Evolutionary conservation across 805 yeast genomes (phyloP).

Genomic region (Hanseniaspora occidentalis): DNA sequence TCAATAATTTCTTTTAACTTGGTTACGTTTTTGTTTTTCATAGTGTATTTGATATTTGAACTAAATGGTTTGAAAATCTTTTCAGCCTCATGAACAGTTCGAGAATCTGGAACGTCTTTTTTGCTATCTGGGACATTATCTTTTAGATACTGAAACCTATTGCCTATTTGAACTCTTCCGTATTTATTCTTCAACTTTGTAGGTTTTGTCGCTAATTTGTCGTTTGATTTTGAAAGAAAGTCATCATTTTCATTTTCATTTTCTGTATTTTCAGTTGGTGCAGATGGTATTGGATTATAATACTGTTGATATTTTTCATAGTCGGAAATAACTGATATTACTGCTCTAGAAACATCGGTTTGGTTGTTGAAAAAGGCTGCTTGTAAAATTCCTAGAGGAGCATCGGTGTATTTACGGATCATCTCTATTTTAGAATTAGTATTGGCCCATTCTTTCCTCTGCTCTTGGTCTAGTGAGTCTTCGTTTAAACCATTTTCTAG

Average conservation of each 20-base stretch:
- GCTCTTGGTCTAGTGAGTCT: background rate
- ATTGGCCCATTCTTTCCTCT: constrained; percentile 9
- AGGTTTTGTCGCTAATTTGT: too few relatives aligned
- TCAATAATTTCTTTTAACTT: constrained; percentile 26
- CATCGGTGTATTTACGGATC: background rate
- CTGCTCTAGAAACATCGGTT: background rate
- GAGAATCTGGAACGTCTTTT: constrained; percentile 1
- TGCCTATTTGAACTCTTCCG: constrained; percentile 27
- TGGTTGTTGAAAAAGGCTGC: constrained; percentile 9
- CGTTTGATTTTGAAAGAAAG: constrained; percentile 16
- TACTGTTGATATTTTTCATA: constrained; percentile 11
- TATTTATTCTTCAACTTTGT: too few relatives aligned
- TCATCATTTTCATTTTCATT: constrained; percentile 16
- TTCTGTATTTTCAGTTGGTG: constrained; percentile 12
- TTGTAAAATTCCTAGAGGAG: background rate
- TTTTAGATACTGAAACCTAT: constrained; percentile 12
- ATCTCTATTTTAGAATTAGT: constrained; percentile 1
- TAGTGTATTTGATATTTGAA: background rate
- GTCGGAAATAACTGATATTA: constrained; percentile 10
- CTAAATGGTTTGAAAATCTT: background rate
- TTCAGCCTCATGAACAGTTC: constrained; percentile 1
- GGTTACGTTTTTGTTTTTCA: constrained; percentile 16
- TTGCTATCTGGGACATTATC: background rate
- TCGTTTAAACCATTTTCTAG: background rate
- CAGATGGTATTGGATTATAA: too few relatives aligned